These are phyloP conservation scores for Clavispora carvajalis DNA, from an alignment of 805 yeast genomes.

Conservation along the genomic window DNA sequence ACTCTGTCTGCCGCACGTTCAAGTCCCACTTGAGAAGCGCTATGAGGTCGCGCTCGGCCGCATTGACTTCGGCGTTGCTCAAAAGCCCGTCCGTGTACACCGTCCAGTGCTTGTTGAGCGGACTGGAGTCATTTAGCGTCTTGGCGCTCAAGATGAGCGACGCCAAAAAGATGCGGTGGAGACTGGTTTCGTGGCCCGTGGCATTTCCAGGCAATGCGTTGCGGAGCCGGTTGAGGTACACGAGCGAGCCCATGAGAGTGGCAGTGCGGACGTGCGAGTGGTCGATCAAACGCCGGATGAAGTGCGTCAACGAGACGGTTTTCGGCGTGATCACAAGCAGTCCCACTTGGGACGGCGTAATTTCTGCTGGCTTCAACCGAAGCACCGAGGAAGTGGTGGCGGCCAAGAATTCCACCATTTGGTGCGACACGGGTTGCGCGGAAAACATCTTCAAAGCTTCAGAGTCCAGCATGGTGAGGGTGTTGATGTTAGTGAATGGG, in stretches of 20 bases:
- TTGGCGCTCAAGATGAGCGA: slow-evolving; percentile 89
- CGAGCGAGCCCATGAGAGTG: slow-evolving; percentile 87
- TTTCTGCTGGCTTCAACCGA: slow-evolving; percentile 38
- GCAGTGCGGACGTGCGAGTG: slow-evolving; percentile 93
- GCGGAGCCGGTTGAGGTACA: slow-evolving; percentile 74
- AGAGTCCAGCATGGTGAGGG: slow-evolving; percentile 19
- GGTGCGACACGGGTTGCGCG: slow-evolving; percentile 49
- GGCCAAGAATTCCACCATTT: slow-evolving; percentile 55
- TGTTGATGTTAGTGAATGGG: too few relatives aligned
- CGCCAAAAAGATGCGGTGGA: slow-evolving; percentile 89
- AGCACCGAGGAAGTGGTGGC: slow-evolving; percentile 56
- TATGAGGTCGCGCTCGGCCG: slow-evolving; percentile 85
- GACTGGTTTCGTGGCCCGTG: slow-evolving; percentile 85
- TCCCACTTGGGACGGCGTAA: slow-evolving; percentile 5
- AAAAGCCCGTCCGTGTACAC: slow-evolving; percentile 84
- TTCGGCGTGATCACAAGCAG: slow-evolving; percentile 21
- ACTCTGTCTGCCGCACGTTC: slow-evolving; percentile 62
- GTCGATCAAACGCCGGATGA: slow-evolving; percentile 67
- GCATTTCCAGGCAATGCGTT: slow-evolving; percentile 80
- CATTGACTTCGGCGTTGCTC: slow-evolving; percentile 72
- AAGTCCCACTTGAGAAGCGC: slow-evolving; percentile 83
- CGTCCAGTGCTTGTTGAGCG: slow-evolving; percentile 95
- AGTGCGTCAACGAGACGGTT: slow-evolving; percentile 41
- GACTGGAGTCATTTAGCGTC: slow-evolving; percentile 87
- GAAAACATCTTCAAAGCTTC: slow-evolving; percentile 51